A percentile compares a stretch with the other conserved stretches of the same genome.
Evolutionary conservation across 306 rosid species (phyloP).

Genomic region (Inga leiocalycina): DNA sequence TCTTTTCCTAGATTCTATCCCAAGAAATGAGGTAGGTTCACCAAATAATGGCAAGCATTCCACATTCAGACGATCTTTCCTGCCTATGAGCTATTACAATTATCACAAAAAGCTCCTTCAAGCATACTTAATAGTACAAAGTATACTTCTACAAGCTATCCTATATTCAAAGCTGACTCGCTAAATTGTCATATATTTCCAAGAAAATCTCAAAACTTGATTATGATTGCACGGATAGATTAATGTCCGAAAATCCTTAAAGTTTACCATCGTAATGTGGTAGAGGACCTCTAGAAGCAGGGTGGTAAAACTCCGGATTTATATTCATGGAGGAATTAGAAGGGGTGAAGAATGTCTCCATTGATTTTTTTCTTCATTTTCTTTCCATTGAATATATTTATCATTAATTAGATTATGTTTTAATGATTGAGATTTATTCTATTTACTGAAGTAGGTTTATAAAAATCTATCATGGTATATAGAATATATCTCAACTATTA

Average conservation of each 20-base stretch:
- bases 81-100: neutral
- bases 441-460: too few relatives aligned
- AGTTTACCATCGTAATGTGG: conserved; percentile 78
- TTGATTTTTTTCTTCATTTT: too few relatives aligned
- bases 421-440: too few relatives aligned
- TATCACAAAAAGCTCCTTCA: neutral
- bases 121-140: too few relatives aligned
- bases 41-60: conserved; percentile 21
- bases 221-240: neutral
- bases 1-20: neutral
- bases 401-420: too few relatives aligned
- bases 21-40: conserved; percentile 12
- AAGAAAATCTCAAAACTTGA: neutral
- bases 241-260: neutral
- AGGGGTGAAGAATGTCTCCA: too few relatives aligned
- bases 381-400: too few relatives aligned
- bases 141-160: neutral
- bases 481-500: too few relatives aligned
- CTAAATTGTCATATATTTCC: neutral
- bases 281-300: conserved; percentile 56
- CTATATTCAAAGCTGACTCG: neutral
- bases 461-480: too few relatives aligned
- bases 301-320: conserved; percentile 70
- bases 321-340: conserved; percentile 61
- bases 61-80: neutral